These are phyloP conservation scores for Chaetomiaceae sp. DNA, from an alignment of 2,329 filamentous ascomycete genomes.

Conservation along the genomic window DNA sequence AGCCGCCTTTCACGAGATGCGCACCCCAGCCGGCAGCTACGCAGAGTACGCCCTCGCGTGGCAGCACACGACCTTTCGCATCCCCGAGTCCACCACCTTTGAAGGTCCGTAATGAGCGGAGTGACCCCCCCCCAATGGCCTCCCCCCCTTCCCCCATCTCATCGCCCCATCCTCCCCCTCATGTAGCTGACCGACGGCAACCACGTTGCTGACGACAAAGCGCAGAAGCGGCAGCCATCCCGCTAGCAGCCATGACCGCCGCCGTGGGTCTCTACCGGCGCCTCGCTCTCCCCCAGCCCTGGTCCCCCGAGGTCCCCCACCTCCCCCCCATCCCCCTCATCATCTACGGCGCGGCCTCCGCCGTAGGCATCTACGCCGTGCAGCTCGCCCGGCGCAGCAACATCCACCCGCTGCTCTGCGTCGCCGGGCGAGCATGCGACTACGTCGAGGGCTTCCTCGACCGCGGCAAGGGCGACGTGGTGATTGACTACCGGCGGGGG, in stretches of 20 bases:
- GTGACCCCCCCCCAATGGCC: too few relatives aligned
- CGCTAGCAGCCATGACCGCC: constrained; percentile 42
- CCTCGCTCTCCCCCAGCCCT: constrained; percentile 38
- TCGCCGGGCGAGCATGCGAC: constrained; percentile 49
- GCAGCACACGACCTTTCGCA: constrained; percentile 40
- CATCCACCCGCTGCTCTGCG: constrained; percentile 58
- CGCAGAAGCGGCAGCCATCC: constrained; percentile 40
- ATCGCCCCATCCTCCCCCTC: not conserved
- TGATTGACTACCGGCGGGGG: constrained; percentile 47
- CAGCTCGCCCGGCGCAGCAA: constrained; percentile 52
- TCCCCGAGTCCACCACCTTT: constrained; percentile 35
- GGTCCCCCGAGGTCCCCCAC: constrained; percentile 20
- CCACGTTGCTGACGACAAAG: too few relatives aligned
- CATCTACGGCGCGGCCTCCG: constrained; percentile 52
- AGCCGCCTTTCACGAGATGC: constrained; percentile 47
- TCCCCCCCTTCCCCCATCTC: not conserved
- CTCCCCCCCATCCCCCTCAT: constrained; percentile 33
- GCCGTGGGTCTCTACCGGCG: constrained; percentile 37
- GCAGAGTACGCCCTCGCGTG: constrained; percentile 43
- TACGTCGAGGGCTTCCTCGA: constrained; percentile 57
- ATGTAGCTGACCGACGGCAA: not conserved
- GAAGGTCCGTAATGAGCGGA: constrained; percentile 32
- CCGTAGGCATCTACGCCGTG: constrained; percentile 55
- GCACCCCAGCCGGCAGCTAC: constrained; percentile 33
- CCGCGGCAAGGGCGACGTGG: constrained; percentile 13